These are phyloP conservation scores for Lichtheimia ornata DNA, from an alignment of 371 early-diverging fungal genomes.

Conservation along the genomic window DNA sequence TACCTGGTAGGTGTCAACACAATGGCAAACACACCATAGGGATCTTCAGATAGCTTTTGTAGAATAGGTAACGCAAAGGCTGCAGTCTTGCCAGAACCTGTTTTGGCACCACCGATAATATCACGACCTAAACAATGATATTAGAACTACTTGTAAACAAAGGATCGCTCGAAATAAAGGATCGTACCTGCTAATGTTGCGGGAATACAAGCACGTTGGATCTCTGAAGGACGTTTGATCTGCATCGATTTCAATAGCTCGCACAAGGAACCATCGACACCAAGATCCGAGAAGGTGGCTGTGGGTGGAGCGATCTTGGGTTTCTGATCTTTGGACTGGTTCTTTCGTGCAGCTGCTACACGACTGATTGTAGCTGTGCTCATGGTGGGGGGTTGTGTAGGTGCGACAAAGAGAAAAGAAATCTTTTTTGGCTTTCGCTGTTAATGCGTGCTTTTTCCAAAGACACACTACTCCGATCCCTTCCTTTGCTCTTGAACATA, in stretches of 20 bases:
- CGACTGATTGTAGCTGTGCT: slow-evolving; percentile 3
- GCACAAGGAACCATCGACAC: slow-evolving; percentile 81
- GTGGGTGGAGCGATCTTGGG: slow-evolving; percentile 12
- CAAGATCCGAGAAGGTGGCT: slow-evolving; percentile 59
- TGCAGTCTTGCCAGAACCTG: slow-evolving; percentile 99
- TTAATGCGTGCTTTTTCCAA: too few species aligned
- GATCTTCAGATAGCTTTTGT: slow-evolving; percentile 90
- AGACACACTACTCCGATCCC: too few species aligned
- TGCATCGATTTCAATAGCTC: slow-evolving; percentile 78
- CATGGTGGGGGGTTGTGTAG: neutral
- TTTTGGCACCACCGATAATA: slow-evolving; percentile 97
- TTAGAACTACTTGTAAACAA: neutral
- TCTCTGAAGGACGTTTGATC: slow-evolving; percentile 90
- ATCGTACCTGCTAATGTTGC: slow-evolving; percentile 61
- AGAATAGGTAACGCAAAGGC: slow-evolving; percentile 98
- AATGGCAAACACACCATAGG: slow-evolving; percentile 92
- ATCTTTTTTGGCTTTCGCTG: too few species aligned
- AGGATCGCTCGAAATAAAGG: neutral
- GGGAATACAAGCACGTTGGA: slow-evolving; percentile 89
- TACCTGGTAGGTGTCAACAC: slow-evolving; percentile 97
- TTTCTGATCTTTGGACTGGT: slow-evolving; percentile 1
- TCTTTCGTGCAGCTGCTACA: slow-evolving; percentile 17
- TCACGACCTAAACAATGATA: slow-evolving; percentile 62
- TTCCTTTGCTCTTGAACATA: too few species aligned
- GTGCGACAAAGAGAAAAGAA: too few species aligned